These are phyloP conservation scores for Letharia columbiana DNA, from an alignment of 495 filamentous ascomycete genomes.

Conservation along the genomic window DNA sequence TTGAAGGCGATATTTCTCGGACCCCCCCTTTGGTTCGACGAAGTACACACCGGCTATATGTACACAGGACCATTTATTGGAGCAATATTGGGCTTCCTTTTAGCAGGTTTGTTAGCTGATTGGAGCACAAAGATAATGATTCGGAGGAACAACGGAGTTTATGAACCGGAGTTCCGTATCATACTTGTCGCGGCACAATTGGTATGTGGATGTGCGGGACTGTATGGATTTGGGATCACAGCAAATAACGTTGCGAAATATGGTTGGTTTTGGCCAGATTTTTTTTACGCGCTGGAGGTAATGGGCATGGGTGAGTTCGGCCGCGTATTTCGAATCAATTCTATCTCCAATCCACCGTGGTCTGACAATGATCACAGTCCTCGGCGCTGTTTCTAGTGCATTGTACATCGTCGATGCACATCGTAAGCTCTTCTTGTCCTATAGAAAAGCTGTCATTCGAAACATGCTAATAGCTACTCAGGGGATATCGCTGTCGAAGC, in stretches of 20 bases:
- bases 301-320: conserved; percentile 56
- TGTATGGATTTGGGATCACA: conserved; percentile 78
- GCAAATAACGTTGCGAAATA: conserved; percentile 50
- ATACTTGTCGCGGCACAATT: conserved; percentile 73
- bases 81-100: conserved; percentile 63
- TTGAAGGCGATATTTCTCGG: conserved; percentile 59
- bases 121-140: conserved; percentile 63
- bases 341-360: too few relatives aligned
- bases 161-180: conserved; percentile 87
- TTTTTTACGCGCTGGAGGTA: conserved; percentile 70
- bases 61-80: conserved; percentile 85
- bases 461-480: conserved; percentile 26
- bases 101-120: conserved; percentile 68
- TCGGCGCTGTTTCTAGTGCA: conserved; percentile 75
- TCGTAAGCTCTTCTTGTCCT: conserved; percentile 42
- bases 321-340: too few relatives aligned
- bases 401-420: conserved; percentile 95
- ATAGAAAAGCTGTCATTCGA: neutral
- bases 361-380: conserved; percentile 30
- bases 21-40: conserved; percentile 70
- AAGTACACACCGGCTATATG: conserved; percentile 77
- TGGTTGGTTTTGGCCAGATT: conserved; percentile 61
- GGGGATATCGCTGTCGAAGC: conserved; percentile 80
- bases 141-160: conserved; percentile 64
- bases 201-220: conserved; percentile 64